A percentile compares a stretch with the other conserved stretches of the same genome.
Conservation (phyloP, 176 grass and related monocot genomes). For the Cymbopogon citratus region DNA sequence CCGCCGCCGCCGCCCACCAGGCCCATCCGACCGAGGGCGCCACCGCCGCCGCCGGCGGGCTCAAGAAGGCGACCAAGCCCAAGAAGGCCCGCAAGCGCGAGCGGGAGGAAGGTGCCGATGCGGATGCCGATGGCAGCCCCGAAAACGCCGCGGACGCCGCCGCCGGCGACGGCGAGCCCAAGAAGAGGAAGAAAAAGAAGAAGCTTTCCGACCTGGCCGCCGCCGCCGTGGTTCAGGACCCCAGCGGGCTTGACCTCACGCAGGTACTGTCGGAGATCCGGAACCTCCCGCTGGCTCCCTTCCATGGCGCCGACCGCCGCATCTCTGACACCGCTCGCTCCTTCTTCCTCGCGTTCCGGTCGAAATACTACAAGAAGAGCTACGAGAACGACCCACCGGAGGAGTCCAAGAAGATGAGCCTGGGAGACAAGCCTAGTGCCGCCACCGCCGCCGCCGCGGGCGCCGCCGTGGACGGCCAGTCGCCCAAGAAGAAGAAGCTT, state of each 20-base stretch:
- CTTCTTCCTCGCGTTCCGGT: conserved; percentile 73
- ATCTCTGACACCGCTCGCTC: conserved; percentile 36
- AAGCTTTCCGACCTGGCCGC: conserved; percentile 20
- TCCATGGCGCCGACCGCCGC: conserved; percentile 39
- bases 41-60: too few species aligned
- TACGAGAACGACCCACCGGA: conserved; percentile 45
- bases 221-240: conserved; percentile 7
- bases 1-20: not conserved
- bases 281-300: conserved; percentile 63
- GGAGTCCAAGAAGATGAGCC: conserved; percentile 30
- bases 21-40: not conserved
- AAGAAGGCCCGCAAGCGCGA: conserved; percentile 58
- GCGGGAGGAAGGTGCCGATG: conserved; percentile 26
- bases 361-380: conserved; percentile 73
- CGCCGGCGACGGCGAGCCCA: conserved; percentile 15
- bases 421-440: conserved; percentile 13
- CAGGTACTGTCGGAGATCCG: conserved; percentile 65
- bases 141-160: not conserved
- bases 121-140: not conserved
- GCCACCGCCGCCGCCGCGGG: not conserved
- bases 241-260: conserved; percentile 31
- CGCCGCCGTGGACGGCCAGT: not conserved
- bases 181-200: conserved; percentile 70
- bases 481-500: conserved; percentile 49
- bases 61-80: conserved; percentile 27